Percentiles rank a stretch among this genome's conserved stretches.
phyloP scores from a whole-genome alignment of 495 filamentous ascomycete species.

The Penicillium herquei region DNA sequence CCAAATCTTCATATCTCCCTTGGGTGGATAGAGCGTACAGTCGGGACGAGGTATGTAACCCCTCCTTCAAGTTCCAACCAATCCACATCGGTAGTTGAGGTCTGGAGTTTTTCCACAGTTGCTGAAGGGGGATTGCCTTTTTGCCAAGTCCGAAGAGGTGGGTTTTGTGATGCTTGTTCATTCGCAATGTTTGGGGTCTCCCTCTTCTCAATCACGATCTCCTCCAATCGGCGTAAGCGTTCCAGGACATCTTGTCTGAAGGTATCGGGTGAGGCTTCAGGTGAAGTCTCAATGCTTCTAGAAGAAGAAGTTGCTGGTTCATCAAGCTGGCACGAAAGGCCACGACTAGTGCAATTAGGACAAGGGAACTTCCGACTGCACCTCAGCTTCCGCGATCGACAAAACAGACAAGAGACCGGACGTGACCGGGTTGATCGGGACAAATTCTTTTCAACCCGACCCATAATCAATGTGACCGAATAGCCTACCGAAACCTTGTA shows the following conservation, averaged over 20 bases:
- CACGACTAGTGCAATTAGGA: slow-evolving; percentile 39
- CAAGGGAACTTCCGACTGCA: slow-evolving; percentile 44
- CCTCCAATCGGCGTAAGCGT: slow-evolving; percentile 23
- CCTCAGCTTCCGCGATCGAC: slow-evolving; percentile 46
- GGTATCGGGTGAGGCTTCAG: background rate
- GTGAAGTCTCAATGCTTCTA: background rate
- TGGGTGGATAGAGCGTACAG: slow-evolving; percentile 4
- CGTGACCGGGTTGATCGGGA: slow-evolving; percentile 18
- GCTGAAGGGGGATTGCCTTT: background rate
- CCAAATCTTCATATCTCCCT: no score
- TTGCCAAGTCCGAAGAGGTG: slow-evolving; percentile 1
- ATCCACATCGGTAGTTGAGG: slow-evolving; percentile 5
- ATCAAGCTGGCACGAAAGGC: slow-evolving; percentile 31
- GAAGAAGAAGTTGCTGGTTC: slow-evolving; percentile 1
- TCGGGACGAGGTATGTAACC: slow-evolving; percentile 12
- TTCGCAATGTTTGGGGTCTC: background rate
- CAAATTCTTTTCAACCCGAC: slow-evolving; percentile 14
- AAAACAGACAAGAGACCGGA: slow-evolving; percentile 39
- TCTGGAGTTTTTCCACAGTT: background rate
- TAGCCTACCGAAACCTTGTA: background rate
- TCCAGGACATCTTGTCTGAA: slow-evolving; percentile 18
- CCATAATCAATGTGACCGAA: slow-evolving; percentile 6
- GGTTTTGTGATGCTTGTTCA: slow-evolving; percentile 6
- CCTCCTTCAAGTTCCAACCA: slow-evolving; percentile 23
- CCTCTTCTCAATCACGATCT: slow-evolving; percentile 18